Base-by-base conservation (phyloP, 805 yeast genomes). In the Metschnikowia peoriensis region DNA sequence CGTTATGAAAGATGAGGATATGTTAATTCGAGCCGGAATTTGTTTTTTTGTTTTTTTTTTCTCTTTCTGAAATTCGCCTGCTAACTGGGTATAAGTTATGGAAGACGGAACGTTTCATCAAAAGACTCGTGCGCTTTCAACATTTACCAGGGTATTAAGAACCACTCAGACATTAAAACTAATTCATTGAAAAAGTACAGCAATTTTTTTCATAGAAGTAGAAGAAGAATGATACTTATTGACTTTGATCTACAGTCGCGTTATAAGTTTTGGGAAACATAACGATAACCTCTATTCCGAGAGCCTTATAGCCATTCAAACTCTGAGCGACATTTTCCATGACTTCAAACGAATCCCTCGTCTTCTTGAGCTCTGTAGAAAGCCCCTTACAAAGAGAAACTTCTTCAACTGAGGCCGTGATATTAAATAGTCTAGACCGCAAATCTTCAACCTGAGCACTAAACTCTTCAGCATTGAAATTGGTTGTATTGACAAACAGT, bases 351-450 rank as follows among this genome's bases (percentile, higher is more conserved):
- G 14, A n/a, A 5, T 16, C 29, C 10, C 14, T 15, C 10, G 38
- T 35, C 8, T 16, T 7, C 9, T 14, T 27, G 38, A 41, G 42
- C n/a, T 44, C 17, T 9, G 16, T 38, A 7, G 32, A 28, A 16
- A 47, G 54, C 34, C 41, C 38, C 16, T 42, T 48, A n/a, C 51
- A 48, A 28, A 46, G 51, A 15, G 51, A 38, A 4, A 48, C 42
- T 11, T 42, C 42, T 38, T 41, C 38, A 9, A 37, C 43, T 16
- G 22, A 15, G 34, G n/a, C 10, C 7, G 43, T 4, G 14, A 48
- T 42, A 9, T 41, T 16, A 39, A 28, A 11, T 28, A 42, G 27
- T 38, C 35, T 12, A 6, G 4, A 7, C n/a, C 27, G 8, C 7
- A 47, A 40, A 11, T 8, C 22, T 9, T 41, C 35, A 14, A n/a